Evolutionary conservation across 495 filamentous ascomycete species (phyloP), one percentile per base, ranked within the genome.

Genomic region (Saxophila tyrrhenica): DNA sequence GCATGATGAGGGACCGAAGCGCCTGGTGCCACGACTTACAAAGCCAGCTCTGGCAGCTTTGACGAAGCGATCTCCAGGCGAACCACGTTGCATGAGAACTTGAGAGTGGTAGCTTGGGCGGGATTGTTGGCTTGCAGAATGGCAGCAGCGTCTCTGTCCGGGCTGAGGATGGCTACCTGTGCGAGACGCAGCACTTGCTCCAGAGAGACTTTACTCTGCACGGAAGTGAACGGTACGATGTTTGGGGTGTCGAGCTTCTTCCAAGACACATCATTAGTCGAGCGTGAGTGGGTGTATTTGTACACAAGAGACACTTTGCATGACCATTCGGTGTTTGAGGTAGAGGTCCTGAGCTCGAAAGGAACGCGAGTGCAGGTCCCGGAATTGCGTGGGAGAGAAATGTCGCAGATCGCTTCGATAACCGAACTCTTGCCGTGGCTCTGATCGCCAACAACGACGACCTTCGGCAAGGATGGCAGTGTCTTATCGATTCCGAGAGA

Each of bases 381-480:
- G 0, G 75, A 72, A 53, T 73, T 76, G 1, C 85, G 72, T 0
- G 88, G 88, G 0, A 90, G 76, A 48, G 79, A 80, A 47, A 94
- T 83, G n/a, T 82, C 85, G 1, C 83, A 81, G 32, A 92, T 81
- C 0, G 82, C 85, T 25, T 88, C 86, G 65, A 94, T 87, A 0
- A 94, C 67, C 1, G 83, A 88, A 2, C 78, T 83, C 58, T 94
- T 94, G 0, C 88, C 88, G 0, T 87, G 80, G 2, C 77, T 82
- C 56, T 94, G 88, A 52, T 92, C 87, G 0, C 88, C 88, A 1
- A 90, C 79, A 0, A 89, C 78, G 13, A 86, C 85, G 16, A 92
- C 76, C 57, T 86, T 86, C 0, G 88, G 87, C 0, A 92, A 68
- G 1, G 74, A 74, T 0, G 83, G 79, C 0, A 81, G 74, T 0